phyloP scores from a whole-genome alignment of 192 early-diverging fungal genomes.

The Backusella circina region DNA sequence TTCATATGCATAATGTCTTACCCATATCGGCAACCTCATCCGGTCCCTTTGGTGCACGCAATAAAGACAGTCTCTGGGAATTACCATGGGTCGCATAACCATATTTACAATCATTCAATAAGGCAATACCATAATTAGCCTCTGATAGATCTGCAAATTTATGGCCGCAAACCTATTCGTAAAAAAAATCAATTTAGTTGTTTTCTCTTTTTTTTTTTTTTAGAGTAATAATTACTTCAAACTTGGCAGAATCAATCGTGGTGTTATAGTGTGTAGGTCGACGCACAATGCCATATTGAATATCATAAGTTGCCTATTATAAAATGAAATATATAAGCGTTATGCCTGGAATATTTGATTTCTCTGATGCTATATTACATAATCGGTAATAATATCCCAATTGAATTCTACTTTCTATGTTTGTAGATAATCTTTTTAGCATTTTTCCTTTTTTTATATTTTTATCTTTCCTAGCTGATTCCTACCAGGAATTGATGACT shows the following conservation, averaged over 20 bases:
- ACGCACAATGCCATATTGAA: slow-evolving; percentile 89
- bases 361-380: slow-evolving; percentile 14
- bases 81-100: slow-evolving; percentile 86
- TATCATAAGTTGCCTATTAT: slow-evolving; percentile 87
- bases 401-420: slow-evolving; percentile 89
- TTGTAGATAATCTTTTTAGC: neutral
- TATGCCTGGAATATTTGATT: neutral
- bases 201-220: slow-evolving; percentile 52
- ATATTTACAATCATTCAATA: slow-evolving; percentile 97
- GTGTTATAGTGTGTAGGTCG: slow-evolving; percentile 96
- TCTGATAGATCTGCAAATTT: slow-evolving; percentile 96
- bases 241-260: slow-evolving; percentile 84
- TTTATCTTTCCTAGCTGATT: neutral
- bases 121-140: slow-evolving; percentile 88
- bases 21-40: slow-evolving; percentile 67
- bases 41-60: slow-evolving; percentile 85
- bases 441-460: neutral
- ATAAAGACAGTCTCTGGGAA: slow-evolving; percentile 77
- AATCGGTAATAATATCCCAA: slow-evolving; percentile 78
- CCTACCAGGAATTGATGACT: slow-evolving; percentile 76
- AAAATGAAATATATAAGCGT: neutral
- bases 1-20: slow-evolving; percentile 14
- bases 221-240: slow-evolving; percentile 83
- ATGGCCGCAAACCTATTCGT: slow-evolving; percentile 85
- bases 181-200: neutral